Percentiles rank a stretch among this genome's conserved stretches.
Evolutionary conservation across 495 filamentous ascomycete species (phyloP).

Genomic region (Pyronema domesticum): DNA sequence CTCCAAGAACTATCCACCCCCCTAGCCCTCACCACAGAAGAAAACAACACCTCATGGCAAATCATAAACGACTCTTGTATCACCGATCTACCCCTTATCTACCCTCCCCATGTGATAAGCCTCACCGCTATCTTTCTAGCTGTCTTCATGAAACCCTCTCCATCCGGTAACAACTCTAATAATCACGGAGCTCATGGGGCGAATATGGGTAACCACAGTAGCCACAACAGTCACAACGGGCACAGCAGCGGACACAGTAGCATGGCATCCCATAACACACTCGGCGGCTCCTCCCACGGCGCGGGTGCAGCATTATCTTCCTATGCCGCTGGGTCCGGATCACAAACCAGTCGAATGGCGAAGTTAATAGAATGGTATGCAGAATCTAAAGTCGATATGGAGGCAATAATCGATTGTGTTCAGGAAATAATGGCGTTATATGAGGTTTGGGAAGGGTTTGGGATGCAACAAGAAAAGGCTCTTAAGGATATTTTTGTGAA

Average conservation of each 20-base stretch:
- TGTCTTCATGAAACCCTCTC: conserved; percentile 54
- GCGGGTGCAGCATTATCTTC: conserved; percentile 7
- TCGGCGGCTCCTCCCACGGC: conserved; percentile 1
- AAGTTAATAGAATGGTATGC: conserved; percentile 72
- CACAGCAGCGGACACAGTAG: conserved; percentile 18
- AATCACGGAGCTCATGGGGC: background rate
- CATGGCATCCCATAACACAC: background rate
- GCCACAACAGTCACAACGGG: conserved; percentile 27
- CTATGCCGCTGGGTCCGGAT: conserved; percentile 19
- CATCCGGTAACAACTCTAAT: conserved; percentile 16
- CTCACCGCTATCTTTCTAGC: conserved; percentile 78
- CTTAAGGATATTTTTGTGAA: conserved; percentile 61
- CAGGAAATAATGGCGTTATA: conserved; percentile 94
- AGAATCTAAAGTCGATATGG: conserved; percentile 82
- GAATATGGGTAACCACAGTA: conserved; percentile 17
- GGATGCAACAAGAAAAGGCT: conserved; percentile 46
- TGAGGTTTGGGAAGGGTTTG: conserved; percentile 73
- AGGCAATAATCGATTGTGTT: conserved; percentile 76
- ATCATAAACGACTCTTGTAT: conserved; percentile 94
- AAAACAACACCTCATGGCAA: conserved; percentile 58
- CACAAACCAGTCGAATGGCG: conserved; percentile 42
- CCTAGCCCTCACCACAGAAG: conserved; percentile 57
- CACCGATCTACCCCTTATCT: conserved; percentile 76
- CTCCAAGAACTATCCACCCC: conserved; percentile 53
- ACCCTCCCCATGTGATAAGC: conserved; percentile 78